Conservation (phyloP, 2,329 filamentous ascomycete species). For the Pseudocercospora fijiensis region DNA sequence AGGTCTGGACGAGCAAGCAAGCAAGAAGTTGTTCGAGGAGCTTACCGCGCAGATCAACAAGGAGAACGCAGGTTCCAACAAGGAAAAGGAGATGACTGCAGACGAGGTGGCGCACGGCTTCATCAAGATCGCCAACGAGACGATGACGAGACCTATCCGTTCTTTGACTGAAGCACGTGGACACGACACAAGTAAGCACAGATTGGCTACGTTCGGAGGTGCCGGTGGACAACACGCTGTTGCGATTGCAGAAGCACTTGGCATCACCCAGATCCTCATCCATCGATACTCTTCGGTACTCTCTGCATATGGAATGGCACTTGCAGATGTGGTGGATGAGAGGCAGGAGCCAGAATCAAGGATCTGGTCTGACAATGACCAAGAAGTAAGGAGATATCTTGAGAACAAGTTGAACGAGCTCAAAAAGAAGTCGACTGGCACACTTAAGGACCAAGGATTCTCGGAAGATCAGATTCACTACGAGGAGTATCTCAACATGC, state of each 20-base stretch:
- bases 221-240: slow-evolving; percentile 90
- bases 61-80: slow-evolving; percentile 63
- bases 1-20: slow-evolving; percentile 72
- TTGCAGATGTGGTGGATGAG: slow-evolving; percentile 91
- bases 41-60: slow-evolving; percentile 74
- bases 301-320: slow-evolving; percentile 87
- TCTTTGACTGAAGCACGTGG: slow-evolving; percentile 90
- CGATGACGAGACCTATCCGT: slow-evolving; percentile 86
- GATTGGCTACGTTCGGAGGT: slow-evolving; percentile 89
- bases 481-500: slow-evolving; percentile 92
- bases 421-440: slow-evolving; percentile 68
- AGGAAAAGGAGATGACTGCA: slow-evolving; percentile 63
- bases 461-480: slow-evolving; percentile 71
- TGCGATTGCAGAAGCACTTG: slow-evolving; percentile 81
- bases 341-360: slow-evolving; percentile 72
- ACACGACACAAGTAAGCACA: slow-evolving; percentile 83
- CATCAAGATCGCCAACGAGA: slow-evolving; percentile 84
- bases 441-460: slow-evolving; percentile 77
- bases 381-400: slow-evolving; percentile 61
- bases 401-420: slow-evolving; percentile 74
- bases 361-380: slow-evolving; percentile 57
- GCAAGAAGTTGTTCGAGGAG: slow-evolving; percentile 70
- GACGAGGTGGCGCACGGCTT: slow-evolving; percentile 91
- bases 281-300: slow-evolving; percentile 86
- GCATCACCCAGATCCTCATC: slow-evolving; percentile 80